Evolutionary conservation across 768 basidiomycete genomes (phyloP).

Genomic region (Pleurotus salmoneostramineus): DNA sequence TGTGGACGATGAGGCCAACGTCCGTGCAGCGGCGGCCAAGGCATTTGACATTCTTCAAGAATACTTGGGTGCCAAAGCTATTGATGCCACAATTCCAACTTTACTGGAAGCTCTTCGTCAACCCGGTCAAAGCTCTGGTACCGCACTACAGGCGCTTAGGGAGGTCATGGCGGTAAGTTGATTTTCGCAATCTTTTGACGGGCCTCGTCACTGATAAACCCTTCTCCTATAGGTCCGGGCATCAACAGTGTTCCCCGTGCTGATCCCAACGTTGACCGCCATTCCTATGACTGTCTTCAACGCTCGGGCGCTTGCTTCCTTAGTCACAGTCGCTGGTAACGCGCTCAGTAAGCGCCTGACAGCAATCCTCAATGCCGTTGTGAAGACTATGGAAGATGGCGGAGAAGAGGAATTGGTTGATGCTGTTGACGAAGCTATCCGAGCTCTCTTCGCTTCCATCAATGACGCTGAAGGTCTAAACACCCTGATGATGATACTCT

Average conservation of each 20-base stretch:
- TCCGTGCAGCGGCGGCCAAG: conserved; percentile 85
- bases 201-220: too few relatives aligned
- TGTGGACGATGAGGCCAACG: conserved; percentile 83
- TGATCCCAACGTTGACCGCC: conserved; percentile 90
- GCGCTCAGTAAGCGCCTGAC: conserved; percentile 84
- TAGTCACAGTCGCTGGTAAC: conserved; percentile 91
- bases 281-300: conserved; percentile 95
- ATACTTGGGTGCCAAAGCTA: conserved; percentile 83
- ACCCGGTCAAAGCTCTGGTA: conserved; percentile 92
- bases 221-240: conserved; percentile 71
- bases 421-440: conserved; percentile 74
- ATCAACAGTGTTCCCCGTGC: conserved; percentile 92
- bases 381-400: conserved; percentile 71
- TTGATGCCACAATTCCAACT: conserved; percentile 96
- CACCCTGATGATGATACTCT: conserved; percentile 80
- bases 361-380: conserved; percentile 73
- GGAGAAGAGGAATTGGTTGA: conserved; percentile 60
- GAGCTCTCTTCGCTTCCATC: conserved; percentile 74
- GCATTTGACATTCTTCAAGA: conserved; percentile 93
- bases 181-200: neutral
- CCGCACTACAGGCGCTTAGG: conserved; percentile 86
- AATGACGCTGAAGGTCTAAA: conserved; percentile 86
- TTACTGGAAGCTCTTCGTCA: conserved; percentile 89
- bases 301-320: conserved; percentile 81
- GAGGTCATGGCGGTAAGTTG: conserved; percentile 89